These are phyloP conservation scores for Stephanodiscus triporus DNA, from an alignment of 108 stramenopile genomes.

Conservation along the genomic window DNA sequence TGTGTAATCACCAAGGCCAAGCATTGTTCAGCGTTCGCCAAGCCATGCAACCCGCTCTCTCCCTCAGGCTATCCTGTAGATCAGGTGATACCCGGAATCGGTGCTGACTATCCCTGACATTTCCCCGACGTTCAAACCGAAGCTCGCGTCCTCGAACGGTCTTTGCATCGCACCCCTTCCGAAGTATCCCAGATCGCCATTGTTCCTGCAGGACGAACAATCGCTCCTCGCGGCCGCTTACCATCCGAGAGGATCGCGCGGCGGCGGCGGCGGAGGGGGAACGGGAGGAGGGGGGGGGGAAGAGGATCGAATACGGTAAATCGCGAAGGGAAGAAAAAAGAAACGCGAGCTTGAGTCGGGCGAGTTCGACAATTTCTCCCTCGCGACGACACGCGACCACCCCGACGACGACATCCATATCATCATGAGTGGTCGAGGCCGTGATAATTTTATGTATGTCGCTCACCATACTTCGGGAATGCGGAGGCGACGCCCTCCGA, in stretches of 20 bases:
- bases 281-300: too few species aligned
- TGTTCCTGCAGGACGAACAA: constrained; percentile 73
- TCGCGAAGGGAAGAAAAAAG: background rate
- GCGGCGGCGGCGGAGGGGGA: background rate
- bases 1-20: background rate
- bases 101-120: constrained; percentile 92
- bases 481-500: constrained; percentile 63
- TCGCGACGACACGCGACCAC: too few species aligned
- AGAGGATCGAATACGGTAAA: background rate
- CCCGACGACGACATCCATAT: background rate
- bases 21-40: background rate
- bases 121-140: constrained; percentile 79
- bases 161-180: constrained; percentile 88
- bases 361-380: too few species aligned
- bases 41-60: background rate
- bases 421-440: too few species aligned
- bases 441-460: background rate
- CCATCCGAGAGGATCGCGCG: too few species aligned
- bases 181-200: constrained; percentile 91
- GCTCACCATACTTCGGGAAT: constrained; percentile 75
- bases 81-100: constrained; percentile 96
- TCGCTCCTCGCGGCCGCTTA: constrained; percentile 67
- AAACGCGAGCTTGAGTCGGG: too few species aligned
- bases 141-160: constrained; percentile 95
- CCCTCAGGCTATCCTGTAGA: constrained; percentile 83